A percentile compares a stretch with the other conserved stretches of the same genome.
Evolutionary conservation across 1,139 yeast species (phyloP).

Genomic region (Sugiyamaella pinicola): DNA sequence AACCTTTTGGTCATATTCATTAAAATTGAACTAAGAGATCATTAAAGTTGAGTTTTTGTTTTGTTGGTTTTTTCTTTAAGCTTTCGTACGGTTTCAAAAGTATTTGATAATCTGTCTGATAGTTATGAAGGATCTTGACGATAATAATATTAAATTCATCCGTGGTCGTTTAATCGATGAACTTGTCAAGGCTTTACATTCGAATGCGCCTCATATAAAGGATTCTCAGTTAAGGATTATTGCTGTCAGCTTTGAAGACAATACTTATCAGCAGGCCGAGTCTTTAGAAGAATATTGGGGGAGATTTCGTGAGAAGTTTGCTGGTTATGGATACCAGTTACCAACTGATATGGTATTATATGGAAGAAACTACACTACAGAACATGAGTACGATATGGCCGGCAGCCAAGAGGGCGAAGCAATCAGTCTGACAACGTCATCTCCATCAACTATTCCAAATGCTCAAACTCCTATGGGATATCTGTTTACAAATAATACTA

Average conservation of each 20-base stretch:
- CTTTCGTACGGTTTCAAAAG: no score
- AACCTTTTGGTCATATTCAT: no score
- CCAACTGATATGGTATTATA: constrained; percentile 8
- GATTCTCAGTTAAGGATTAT: constrained; percentile 20
- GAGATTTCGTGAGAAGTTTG: constrained; percentile 20
- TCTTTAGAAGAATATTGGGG: constrained; percentile 17
- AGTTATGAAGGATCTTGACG: constrained; percentile 14
- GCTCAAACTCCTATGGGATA: constrained; percentile 6
- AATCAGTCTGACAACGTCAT: neutral
- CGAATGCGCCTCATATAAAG: constrained; percentile 19
- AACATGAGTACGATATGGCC: constrained; percentile 1
- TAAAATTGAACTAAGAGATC: no score
- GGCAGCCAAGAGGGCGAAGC: constrained; percentile 3
- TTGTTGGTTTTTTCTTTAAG: no score
- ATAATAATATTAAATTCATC: constrained; percentile 13
- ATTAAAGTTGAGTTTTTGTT: no score
- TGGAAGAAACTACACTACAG: neutral
- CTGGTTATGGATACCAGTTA: constrained; percentile 17
- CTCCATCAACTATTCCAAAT: constrained; percentile 2
- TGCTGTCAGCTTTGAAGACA: constrained; percentile 22
- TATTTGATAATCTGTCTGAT: neutral
- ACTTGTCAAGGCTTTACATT: constrained; percentile 20
- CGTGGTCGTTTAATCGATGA: constrained; percentile 18
- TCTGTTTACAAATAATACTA: neutral
- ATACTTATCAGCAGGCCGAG: constrained; percentile 13